Evolutionary conservation across 2,329 filamentous ascomycete genomes (phyloP), one percentile per base, ranked within the genome.

Genomic region (Fusarium metavorans): DNA sequence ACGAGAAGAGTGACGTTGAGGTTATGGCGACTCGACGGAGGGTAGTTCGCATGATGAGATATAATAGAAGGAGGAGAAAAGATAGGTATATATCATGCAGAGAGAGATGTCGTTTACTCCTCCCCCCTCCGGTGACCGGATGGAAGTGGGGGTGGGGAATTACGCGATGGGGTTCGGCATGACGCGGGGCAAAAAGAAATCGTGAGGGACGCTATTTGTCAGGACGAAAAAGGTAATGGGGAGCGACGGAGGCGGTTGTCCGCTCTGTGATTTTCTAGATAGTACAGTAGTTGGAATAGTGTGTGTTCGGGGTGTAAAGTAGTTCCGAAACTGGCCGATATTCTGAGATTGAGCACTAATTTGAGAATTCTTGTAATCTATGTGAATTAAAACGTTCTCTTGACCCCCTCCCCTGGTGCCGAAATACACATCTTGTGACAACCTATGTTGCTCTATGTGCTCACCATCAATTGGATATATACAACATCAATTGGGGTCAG

Each of bases 81-180:
- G 41, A 45, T 45, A 14, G 41, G 1, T 37, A 66, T 68, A 54
- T 59, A 43, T 39, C 58, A 41, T 59, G 34, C 63, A 65, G 59
- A 30, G 32, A 23, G 59, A 68, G 64, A 68, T 60, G 64, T 60
- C 59, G 68, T 69, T 66, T 66, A 60, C 41, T 43, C 11, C n/a
- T 14, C 39, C 39, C 59, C 30, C 30, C 39, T 68, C 39, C 35
- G 58, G 68, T 74, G 60, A 69, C 43, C 48, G 48, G 48, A 54
- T 54, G 48, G 34, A 74, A 72, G 72, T 64, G 72, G 72, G 72
- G 72, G 66, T 59, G 72, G 72, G 69, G 68, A 27, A 69, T 65
- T 74, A 59, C 67, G 70, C 63, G 69, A 72, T 72, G 52, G 25
- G 41, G 57, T 25, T 43, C 50, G 39, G 67, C 32, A 43, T 50